Evolutionary conservation across 176 grass and related monocot genomes (phyloP), one percentile per base, ranked within the genome.

Genomic region (Carex cristatella): DNA sequence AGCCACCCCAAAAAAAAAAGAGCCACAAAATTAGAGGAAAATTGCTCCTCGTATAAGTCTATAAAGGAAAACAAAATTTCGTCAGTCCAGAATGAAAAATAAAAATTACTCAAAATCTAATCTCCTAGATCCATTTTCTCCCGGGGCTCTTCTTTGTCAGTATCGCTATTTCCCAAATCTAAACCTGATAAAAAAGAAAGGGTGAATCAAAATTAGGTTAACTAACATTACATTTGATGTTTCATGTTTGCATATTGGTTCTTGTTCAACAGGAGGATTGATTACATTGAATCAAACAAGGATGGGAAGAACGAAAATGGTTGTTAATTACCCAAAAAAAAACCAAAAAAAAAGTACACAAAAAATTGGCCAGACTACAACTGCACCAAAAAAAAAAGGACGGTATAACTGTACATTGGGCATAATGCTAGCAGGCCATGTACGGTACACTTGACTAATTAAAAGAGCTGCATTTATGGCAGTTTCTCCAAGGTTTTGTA

Each of bases 11-110:
- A 83, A 38, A 65, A 44, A 49, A 14, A 27, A 49, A 53, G 11
- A 77, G 15, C 74, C 51, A 78, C 51, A 83, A 83, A 83, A 83
- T 83, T 83, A 83, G 81, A 83, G 81, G 81, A 83, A 81, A 83
- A 69, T 83, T 83, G 33, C 9, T 83, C 81, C 81, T 69, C 63
- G 38, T 83, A 83, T 53, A 66, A 51, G 81, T 83, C 42, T 83
- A 83, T 83, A 83, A 83, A 83, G 18, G 19, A 83, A 83, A 83
- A 33, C 80, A 83, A 83, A 54, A 83, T 83, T 83, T 83, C 62
- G 15, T 64, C 62, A 65, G 62, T 83, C 23, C 61, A 68, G 6
- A 14, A 77, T 55, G 15, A 77, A 54, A 56, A 15, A 32, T 51
- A 64, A 51, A 51, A 66, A 46, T 16, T 51, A 54, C 61, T 66